Conservation (phyloP, 2,329 filamentous ascomycete species). For the Aspergillus novoparasiticus region DNA sequence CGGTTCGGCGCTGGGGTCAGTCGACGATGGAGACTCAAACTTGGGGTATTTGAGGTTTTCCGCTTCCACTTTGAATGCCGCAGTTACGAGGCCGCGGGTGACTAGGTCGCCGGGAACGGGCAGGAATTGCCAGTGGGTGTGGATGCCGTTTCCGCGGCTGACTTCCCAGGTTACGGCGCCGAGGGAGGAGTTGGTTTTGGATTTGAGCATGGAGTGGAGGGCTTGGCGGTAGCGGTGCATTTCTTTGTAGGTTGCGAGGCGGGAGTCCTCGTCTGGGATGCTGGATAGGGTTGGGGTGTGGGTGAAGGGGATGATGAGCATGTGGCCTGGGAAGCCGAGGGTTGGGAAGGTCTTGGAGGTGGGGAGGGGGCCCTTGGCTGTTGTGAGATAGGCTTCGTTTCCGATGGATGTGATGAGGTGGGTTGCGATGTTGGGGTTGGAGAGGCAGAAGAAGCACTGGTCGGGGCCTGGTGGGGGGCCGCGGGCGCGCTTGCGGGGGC, state of each 20-base stretch:
- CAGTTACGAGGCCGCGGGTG: conserved; percentile 74
- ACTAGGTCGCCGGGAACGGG: conserved; percentile 72
- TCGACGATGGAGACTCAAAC: conserved; percentile 47
- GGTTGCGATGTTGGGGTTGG: conserved; percentile 77
- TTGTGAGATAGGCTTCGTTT: conserved; percentile 84
- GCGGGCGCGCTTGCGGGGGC: conserved; percentile 47
- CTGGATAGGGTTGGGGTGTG: conserved; percentile 75
- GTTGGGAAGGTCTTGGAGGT: conserved; percentile 70
- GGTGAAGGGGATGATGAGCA: conserved; percentile 85
- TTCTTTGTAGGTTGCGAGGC: conserved; percentile 67
- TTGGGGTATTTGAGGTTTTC: conserved; percentile 68
- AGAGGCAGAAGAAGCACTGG: conserved; percentile 93
- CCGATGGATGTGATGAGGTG: conserved; percentile 92
- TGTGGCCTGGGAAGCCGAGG: conserved; percentile 77
- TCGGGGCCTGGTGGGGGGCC: conserved; percentile 64
- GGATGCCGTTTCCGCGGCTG: conserved; percentile 76
- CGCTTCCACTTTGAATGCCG: conserved; percentile 84
- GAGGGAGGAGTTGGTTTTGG: conserved; percentile 55
- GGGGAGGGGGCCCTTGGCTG: conserved; percentile 85
- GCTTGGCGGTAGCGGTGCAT: conserved; percentile 80
- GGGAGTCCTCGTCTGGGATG: conserved; percentile 62
- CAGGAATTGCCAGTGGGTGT: conserved; percentile 92
- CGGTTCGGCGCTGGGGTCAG: conserved; percentile 46
- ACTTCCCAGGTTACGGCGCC: conserved; percentile 93
- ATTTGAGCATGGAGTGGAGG: conserved; percentile 74